Evolutionary conservation across 164 flowering plant genomes (phyloP), one percentile per base, ranked within the genome.

Genomic region (Dillenia suffruticosa): DNA sequence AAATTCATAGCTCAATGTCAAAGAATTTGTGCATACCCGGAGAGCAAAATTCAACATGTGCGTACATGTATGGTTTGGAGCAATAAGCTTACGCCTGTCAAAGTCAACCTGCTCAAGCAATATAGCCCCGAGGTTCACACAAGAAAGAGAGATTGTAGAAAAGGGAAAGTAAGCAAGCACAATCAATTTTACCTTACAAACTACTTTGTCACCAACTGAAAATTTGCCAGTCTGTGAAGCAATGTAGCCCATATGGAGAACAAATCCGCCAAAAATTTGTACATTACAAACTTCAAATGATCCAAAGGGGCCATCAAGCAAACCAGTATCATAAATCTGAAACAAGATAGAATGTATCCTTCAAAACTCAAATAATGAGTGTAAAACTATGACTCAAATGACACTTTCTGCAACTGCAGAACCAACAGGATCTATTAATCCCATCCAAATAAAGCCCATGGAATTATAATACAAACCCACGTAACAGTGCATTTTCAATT

Each of bases 21-120:
- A 56, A 51, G 12, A 67, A 57, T 24, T 54, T 60, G 32, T 3
- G 46, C 72, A 61, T 78, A 94, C 99, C 94, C 85, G 78, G 14
- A 95, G 88, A 53, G 99, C 99, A 80, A 81, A 95, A 66, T 95
- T 95, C 72, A 95, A 71, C 92, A 95, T 88, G 80, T 95, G 99
- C 15, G 99, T 95, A 66, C 99, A 95, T 5, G 99, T 95, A 75
- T 95, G 99, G 70, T 95, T 95, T 14, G 99, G 99, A 49, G 97
- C 99, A 79, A 92, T 87, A 60, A 79, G 86, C 53, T 74, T 78
- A 55, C 99, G 90, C 64, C 99, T 78, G 9, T 79, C 84, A 67
- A 89, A 95, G 81, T 95, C 90, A 73, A 94, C 99, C 99, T 94
- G 79, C 50, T 59, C 63, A 71, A 56, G 63, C 16, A 55, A 68